Evolutionary conservation across 1,139 yeast species (phyloP).

Genomic region (Protomyces macrosporus): DNA sequence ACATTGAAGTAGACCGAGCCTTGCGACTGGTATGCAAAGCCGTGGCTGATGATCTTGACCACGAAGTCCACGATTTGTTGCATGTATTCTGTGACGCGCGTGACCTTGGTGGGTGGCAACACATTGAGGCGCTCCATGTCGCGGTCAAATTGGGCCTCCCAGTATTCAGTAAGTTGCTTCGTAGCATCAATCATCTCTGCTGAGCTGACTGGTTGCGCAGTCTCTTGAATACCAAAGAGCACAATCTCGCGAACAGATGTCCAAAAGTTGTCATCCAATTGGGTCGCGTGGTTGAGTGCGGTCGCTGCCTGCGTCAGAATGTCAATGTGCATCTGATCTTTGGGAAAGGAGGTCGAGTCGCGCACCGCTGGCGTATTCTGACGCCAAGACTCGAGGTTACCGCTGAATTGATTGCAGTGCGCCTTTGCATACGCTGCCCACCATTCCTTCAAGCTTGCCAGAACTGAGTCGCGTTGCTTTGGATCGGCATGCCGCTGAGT

Average conservation of each 20-base stretch:
- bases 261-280: slow-evolving; percentile 43
- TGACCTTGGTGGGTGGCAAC: slow-evolving; percentile 73
- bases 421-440: slow-evolving; percentile 47
- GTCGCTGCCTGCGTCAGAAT: slow-evolving; percentile 56
- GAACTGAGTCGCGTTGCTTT: slow-evolving; percentile 42
- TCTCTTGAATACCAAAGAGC: slow-evolving; percentile 65
- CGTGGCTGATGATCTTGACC: slow-evolving; percentile 63
- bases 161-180: slow-evolving; percentile 73
- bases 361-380: slow-evolving; percentile 47
- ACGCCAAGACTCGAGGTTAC: slow-evolving; percentile 52
- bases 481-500: slow-evolving; percentile 22
- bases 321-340: slow-evolving; percentile 74
- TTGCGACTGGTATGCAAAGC: slow-evolving; percentile 71
- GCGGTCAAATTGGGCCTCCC: slow-evolving; percentile 79
- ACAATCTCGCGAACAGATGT: slow-evolving; percentile 60
- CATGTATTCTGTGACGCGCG: slow-evolving; percentile 94
- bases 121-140: slow-evolving; percentile 87
- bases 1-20: slow-evolving; percentile 98
- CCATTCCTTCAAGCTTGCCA: slow-evolving; percentile 44
- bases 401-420: slow-evolving; percentile 26
- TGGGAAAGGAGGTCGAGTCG: slow-evolving; percentile 58
- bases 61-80: slow-evolving; percentile 86
- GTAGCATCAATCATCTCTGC: slow-evolving; percentile 58
- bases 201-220: slow-evolving; percentile 74
- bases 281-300: slow-evolving; percentile 35